phyloP scores from a whole-genome alignment of 345 rosid species.

The Ceriops zippeliana region DNA sequence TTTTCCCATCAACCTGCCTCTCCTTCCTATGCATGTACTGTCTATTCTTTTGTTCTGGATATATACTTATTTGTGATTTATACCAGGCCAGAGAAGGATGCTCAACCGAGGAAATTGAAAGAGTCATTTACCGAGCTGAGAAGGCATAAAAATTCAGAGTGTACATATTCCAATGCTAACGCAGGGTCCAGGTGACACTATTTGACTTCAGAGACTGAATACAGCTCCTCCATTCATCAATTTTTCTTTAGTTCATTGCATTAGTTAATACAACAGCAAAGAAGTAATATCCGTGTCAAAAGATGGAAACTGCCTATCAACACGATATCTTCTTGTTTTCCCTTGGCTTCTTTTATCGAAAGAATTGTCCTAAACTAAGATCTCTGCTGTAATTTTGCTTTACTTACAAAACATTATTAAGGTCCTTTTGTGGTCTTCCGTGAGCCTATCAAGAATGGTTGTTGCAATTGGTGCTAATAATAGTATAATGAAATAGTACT shows the following conservation, averaged over 20 bases:
- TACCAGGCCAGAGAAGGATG: conserved; percentile 27
- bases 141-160: conserved; percentile 1
- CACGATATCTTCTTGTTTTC: neutral
- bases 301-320: neutral
- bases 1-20: neutral
- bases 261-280: neutral
- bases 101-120: conserved; percentile 34
- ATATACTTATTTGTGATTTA: conserved; percentile 8
- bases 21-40: neutral
- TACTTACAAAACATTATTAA: neutral
- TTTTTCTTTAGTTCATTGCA: neutral
- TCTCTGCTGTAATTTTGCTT: neutral
- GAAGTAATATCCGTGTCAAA: neutral
- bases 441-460: neutral
- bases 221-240: conserved; percentile 4
- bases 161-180: neutral
- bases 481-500: neutral
- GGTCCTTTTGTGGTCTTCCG: neutral
- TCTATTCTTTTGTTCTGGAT: neutral
- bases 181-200: neutral
- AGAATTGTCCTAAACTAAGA: neutral
- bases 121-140: conserved; percentile 36
- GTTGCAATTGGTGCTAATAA: neutral
- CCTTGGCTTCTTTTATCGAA: neutral
- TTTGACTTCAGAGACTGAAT: neutral